phyloP scores from a whole-genome alignment of 2,329 filamentous ascomycete genomes.

The Xylaria sp. region DNA sequence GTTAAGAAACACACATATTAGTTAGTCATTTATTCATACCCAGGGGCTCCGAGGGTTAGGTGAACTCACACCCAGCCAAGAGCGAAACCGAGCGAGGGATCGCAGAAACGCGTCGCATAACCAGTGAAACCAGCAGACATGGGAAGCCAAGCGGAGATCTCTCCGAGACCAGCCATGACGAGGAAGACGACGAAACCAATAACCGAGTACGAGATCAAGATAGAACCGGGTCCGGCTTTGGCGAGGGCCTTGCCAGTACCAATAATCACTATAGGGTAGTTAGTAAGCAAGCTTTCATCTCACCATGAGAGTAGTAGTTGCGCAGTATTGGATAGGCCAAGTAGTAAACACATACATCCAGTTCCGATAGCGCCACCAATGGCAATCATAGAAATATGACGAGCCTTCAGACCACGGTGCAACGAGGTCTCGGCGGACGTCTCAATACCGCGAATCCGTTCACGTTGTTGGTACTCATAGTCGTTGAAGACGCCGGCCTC shows the following conservation, averaged over 20 bases:
- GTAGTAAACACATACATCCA: constrained; percentile 55
- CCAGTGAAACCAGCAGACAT: constrained; percentile 83
- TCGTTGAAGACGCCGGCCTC: constrained; percentile 46
- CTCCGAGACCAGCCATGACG: constrained; percentile 83
- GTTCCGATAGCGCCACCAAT: constrained; percentile 81
- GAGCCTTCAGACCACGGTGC: constrained; percentile 64
- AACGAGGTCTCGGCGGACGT: constrained; percentile 61
- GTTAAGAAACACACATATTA: constrained; percentile 32
- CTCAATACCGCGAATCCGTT: constrained; percentile 61
- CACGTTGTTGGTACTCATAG: constrained; percentile 39
- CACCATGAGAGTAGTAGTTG: neutral
- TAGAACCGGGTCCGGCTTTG: constrained; percentile 69
- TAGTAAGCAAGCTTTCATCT: neutral
- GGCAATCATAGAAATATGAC: constrained; percentile 71
- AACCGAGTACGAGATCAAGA: constrained; percentile 77
- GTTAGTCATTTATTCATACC: constrained; percentile 37
- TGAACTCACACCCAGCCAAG: constrained; percentile 74
- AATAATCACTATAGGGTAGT: constrained; percentile 66
- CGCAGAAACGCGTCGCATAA: constrained; percentile 82
- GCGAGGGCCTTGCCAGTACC: constrained; percentile 69
- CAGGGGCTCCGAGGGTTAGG: neutral
- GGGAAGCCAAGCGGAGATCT: constrained; percentile 87
- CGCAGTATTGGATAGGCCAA: neutral
- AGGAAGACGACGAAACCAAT: constrained; percentile 80
- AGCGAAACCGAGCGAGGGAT: constrained; percentile 83